Percentiles rank a stretch among this genome's conserved stretches.
phyloP scores from a whole-genome alignment of 768 basidiomycete genomes.

The Amanita molliuscula region DNA sequence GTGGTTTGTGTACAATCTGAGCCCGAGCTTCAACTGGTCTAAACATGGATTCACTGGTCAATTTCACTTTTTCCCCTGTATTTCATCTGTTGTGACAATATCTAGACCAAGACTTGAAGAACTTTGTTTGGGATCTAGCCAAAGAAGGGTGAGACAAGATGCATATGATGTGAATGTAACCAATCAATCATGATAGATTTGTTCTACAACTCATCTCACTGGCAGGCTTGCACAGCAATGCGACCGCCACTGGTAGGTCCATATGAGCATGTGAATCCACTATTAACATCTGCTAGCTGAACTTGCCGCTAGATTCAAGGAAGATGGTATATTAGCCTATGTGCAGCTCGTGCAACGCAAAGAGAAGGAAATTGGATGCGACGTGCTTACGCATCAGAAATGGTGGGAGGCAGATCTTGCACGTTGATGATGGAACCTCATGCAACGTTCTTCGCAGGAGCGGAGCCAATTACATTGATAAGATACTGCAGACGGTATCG shows the following conservation, averaged over 20 bases:
- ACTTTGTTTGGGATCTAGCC: conserved; percentile 83
- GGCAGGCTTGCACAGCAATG: conserved; percentile 82
- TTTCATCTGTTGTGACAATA: neutral
- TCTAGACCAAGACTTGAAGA: conserved; percentile 63
- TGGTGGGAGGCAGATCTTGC: conserved; percentile 39
- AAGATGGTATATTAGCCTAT: conserved; percentile 89
- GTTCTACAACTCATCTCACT: conserved; percentile 85
- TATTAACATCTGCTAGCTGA: conserved; percentile 40
- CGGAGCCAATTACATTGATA: conserved; percentile 84
- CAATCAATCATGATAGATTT: conserved; percentile 32
- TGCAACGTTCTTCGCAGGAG: conserved; percentile 39
- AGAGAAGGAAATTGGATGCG: conserved; percentile 81
- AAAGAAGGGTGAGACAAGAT: conserved; percentile 59
- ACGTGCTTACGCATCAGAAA: conserved; percentile 91
- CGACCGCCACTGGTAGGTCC: conserved; percentile 57
- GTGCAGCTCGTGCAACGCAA: conserved; percentile 81
- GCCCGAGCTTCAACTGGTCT: conserved; percentile 93
- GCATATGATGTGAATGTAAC: neutral
- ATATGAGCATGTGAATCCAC: neutral
- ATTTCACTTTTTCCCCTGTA: conserved; percentile 3
- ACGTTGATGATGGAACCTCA: neutral
- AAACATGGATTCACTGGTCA: conserved; percentile 65
- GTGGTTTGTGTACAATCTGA: conserved; percentile 88
- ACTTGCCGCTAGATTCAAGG: conserved; percentile 69
- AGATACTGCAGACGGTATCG: conserved; percentile 73